Conservation (phyloP, 768 basidiomycete genomes). For the Tephrocybe sp. region DNA sequence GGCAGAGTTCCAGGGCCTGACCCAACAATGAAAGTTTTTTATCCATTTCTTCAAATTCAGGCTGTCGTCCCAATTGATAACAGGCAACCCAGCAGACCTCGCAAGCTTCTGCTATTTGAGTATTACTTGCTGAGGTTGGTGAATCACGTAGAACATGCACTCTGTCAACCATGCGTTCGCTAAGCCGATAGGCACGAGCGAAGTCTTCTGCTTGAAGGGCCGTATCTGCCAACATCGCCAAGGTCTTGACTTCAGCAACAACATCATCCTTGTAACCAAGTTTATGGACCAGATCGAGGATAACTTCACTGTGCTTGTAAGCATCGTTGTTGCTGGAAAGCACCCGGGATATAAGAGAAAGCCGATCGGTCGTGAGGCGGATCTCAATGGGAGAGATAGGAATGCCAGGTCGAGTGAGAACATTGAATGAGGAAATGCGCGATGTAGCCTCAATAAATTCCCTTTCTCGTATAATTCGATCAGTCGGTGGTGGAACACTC, state of each 20-base stretch:
- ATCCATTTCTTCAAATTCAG: slow-evolving; percentile 66
- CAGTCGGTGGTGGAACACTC: slow-evolving; percentile 65
- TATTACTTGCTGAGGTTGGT: slow-evolving; percentile 31
- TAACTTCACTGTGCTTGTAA: slow-evolving; percentile 88
- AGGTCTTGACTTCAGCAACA: slow-evolving; percentile 75
- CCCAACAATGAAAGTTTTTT: slow-evolving; percentile 74
- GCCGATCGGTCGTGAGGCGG: slow-evolving; percentile 83
- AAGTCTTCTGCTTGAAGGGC: slow-evolving; percentile 85
- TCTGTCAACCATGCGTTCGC: slow-evolving; percentile 65
- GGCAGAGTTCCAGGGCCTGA: slow-evolving; percentile 82
- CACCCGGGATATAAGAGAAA: slow-evolving; percentile 83
- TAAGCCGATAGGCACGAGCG: slow-evolving; percentile 64
- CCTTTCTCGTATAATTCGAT: slow-evolving; percentile 63
- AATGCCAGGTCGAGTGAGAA: slow-evolving; percentile 70
- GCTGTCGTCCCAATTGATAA: slow-evolving; percentile 82
- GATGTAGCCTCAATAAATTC: slow-evolving; percentile 98
- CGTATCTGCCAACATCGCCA: slow-evolving; percentile 89
- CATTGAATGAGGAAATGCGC: slow-evolving; percentile 88
- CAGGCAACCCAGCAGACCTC: slow-evolving; percentile 91
- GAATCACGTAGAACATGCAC: slow-evolving; percentile 47
- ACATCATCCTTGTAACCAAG: slow-evolving; percentile 75
- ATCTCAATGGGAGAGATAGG: slow-evolving; percentile 91
- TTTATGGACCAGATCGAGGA: slow-evolving; percentile 86
- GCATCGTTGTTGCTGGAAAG: slow-evolving; percentile 83
- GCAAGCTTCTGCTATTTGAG: slow-evolving; percentile 52